phyloP scores from a whole-genome alignment of 495 filamentous ascomycete species.

The Xylaria cubensis region DNA sequence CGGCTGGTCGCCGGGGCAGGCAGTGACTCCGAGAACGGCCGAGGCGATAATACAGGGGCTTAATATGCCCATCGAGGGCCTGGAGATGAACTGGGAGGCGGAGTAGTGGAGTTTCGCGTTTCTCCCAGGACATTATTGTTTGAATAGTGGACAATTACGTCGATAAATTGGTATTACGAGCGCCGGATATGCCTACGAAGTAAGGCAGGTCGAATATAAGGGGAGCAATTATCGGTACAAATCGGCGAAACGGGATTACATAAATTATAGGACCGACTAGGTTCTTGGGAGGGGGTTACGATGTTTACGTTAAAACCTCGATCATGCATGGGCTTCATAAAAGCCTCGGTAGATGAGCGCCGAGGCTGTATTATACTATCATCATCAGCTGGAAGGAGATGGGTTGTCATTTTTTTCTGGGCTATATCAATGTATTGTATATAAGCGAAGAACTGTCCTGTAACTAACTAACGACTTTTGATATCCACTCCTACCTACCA shows the following conservation, averaged over 20 bases:
- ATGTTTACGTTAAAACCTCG: slow-evolving; percentile 2
- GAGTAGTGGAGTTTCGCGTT: not conserved
- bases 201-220: not conserved
- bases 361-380: slow-evolving; percentile 13
- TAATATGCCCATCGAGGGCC: slow-evolving; percentile 52
- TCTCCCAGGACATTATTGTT: not conserved
- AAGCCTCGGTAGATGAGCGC: slow-evolving; percentile 11
- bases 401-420: not conserved
- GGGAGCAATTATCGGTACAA: not conserved
- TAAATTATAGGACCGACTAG: not conserved
- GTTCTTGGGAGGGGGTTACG: not conserved
- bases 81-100: slow-evolving; percentile 47
- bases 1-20: slow-evolving; percentile 47
- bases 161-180: not conserved
- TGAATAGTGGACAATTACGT: not conserved
- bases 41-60: slow-evolving; percentile 59
- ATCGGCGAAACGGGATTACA: slow-evolving; percentile 10
- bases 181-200: no score
- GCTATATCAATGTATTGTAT: slow-evolving; percentile 8
- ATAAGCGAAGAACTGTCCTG: not conserved
- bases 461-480: slow-evolving; percentile 5
- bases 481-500: slow-evolving; percentile 20
- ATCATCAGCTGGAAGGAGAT: not conserved
- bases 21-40: slow-evolving; percentile 54
- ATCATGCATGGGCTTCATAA: slow-evolving; percentile 3